Conservation (phyloP, 805 yeast genomes). For the Blastobotrys parvus region DNA sequence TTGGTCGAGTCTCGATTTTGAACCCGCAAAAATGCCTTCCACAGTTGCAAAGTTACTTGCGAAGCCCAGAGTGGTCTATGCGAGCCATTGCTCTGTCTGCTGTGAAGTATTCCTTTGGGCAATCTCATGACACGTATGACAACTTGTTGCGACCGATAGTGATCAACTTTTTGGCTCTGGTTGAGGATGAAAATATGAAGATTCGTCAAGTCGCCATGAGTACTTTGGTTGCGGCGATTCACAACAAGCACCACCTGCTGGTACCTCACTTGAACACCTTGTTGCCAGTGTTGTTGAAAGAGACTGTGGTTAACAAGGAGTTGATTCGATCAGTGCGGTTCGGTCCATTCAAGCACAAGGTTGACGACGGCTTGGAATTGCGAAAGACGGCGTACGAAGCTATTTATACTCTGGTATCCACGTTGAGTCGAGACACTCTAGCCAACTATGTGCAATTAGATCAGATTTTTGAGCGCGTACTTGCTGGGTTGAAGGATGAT, state of each 20-base stretch:
- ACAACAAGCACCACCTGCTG: slow-evolving; percentile 43
- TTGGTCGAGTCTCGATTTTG: slow-evolving; percentile 21
- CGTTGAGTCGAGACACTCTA: slow-evolving; percentile 21
- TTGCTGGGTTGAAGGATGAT: slow-evolving; percentile 52
- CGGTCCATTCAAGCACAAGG: slow-evolving; percentile 80
- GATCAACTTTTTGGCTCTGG: slow-evolving; percentile 21
- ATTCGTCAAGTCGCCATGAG: slow-evolving; percentile 53
- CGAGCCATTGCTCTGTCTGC: slow-evolving; percentile 30
- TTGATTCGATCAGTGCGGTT: slow-evolving; percentile 61
- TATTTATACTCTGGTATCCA: slow-evolving; percentile 43
- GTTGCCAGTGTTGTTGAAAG: slow-evolving; percentile 44
- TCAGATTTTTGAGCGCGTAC: slow-evolving; percentile 34
- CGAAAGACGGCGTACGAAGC: slow-evolving; percentile 67
- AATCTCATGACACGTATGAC: slow-evolving; percentile 18
- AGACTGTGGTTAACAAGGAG: slow-evolving; percentile 46
- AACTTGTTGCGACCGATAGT: slow-evolving; percentile 21
- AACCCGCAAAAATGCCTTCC: slow-evolving; percentile 26
- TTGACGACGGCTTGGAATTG: slow-evolving; percentile 68
- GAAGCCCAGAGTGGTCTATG: slow-evolving; percentile 15
- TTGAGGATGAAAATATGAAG: slow-evolving; percentile 33
- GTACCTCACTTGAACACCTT: slow-evolving; percentile 38
- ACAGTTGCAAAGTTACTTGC: slow-evolving; percentile 23
- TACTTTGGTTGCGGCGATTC: slow-evolving; percentile 50
- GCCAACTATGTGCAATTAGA: slow-evolving; percentile 24
- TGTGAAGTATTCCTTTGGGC: slow-evolving; percentile 31